phyloP scores from a whole-genome alignment of 1,139 yeast genomes.

The Chernovozyma aurita region DNA sequence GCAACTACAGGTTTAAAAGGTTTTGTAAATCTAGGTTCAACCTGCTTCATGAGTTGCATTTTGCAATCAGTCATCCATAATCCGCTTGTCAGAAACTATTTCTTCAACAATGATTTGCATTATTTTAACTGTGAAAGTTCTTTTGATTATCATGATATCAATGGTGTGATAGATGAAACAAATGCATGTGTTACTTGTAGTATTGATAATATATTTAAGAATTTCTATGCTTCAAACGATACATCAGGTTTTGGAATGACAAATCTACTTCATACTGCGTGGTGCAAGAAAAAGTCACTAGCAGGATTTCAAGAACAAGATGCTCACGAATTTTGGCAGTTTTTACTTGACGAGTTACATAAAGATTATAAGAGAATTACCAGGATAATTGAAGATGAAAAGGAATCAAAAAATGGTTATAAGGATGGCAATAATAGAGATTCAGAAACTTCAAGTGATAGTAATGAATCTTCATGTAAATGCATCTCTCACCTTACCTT shows the following conservation, averaged over 20 bases:
- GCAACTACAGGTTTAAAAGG: conserved; percentile 81
- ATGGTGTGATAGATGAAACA: conserved; percentile 28
- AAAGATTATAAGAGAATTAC: conserved; percentile 39
- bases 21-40: conserved; percentile 89
- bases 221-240: conserved; percentile 50
- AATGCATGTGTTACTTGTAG: conserved; percentile 79
- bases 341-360: conserved; percentile 80
- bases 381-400: conserved; percentile 8
- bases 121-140: conserved; percentile 35
- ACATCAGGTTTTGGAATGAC: conserved; percentile 74
- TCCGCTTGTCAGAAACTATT: conserved; percentile 75
- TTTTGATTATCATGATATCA: conserved; percentile 13
- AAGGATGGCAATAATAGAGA: not conserved
- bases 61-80: conserved; percentile 84
- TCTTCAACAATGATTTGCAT: conserved; percentile 61
- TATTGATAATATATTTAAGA: conserved; percentile 69
- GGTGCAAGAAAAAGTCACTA: conserved; percentile 76
- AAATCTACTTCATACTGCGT: conserved; percentile 68
- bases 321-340: conserved; percentile 97
- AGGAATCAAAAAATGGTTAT: not conserved
- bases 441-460: not conserved
- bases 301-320: conserved; percentile 97
- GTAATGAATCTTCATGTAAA: conserved; percentile 36
- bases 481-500: conserved; percentile 83
- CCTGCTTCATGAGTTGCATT: conserved; percentile 92